Conservation (phyloP, 2,329 filamentous ascomycete genomes). For the Paraphoma sp. region DNA sequence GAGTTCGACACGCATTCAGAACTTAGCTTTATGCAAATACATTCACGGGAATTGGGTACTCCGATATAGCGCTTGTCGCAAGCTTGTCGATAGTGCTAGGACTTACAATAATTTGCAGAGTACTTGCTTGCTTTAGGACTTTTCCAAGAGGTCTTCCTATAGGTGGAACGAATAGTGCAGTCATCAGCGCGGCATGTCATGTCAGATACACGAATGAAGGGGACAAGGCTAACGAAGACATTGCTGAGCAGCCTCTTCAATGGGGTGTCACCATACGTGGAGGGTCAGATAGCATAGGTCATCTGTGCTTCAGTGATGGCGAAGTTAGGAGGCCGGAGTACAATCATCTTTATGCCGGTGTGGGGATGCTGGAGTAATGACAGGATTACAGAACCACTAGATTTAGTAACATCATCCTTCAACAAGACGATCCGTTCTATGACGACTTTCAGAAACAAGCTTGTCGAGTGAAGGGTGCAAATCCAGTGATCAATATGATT, state of each 20-base stretch:
- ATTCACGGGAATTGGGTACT: slow-evolving; percentile 11
- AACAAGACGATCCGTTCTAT: too few relatives aligned
- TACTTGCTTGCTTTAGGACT: slow-evolving; percentile 63
- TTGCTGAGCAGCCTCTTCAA: neutral
- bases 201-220: neutral
- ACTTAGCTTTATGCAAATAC: neutral
- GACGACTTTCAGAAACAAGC: too few relatives aligned
- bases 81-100: neutral
- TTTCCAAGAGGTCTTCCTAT: neutral
- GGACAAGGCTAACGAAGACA: neutral
- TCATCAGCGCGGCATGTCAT: slow-evolving; percentile 27
- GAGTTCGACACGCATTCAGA: too few relatives aligned
- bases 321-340: neutral
- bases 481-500: neutral
- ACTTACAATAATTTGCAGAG: slow-evolving; percentile 2
- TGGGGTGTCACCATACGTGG: neutral
- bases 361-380: neutral
- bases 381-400: too few relatives aligned
- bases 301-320: neutral
- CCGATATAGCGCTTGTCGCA: slow-evolving; percentile 2
- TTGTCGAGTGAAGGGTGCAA: neutral
- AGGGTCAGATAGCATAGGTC: neutral
- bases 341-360: neutral
- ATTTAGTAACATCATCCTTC: too few relatives aligned
- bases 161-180: slow-evolving; percentile 61